A percentile compares a stretch with the other conserved stretches of the same genome.
Conservation (phyloP, 2,329 filamentous ascomycete genomes). For the Aspergillus alliaceus region DNA sequence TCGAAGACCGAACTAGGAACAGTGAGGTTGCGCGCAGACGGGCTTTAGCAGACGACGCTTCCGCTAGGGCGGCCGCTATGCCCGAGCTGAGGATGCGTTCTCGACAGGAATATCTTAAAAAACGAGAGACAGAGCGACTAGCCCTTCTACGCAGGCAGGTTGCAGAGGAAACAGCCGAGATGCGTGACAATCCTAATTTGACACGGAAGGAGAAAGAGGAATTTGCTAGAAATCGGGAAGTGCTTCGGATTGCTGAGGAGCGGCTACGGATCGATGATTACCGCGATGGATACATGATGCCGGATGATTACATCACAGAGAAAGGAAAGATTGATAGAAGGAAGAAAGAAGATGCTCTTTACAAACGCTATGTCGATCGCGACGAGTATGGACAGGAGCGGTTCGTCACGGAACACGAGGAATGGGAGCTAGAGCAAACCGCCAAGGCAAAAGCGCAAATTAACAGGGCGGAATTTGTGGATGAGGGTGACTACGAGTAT, state of each 20-base stretch:
- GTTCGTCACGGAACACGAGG: conserved; percentile 89
- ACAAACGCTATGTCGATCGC: conserved; percentile 83
- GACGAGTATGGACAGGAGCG: conserved; percentile 86
- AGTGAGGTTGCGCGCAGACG: conserved; percentile 61
- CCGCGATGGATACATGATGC: conserved; percentile 86
- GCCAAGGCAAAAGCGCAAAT: conserved; percentile 87
- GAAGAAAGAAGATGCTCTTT: conserved; percentile 85
- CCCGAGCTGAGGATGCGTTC: conserved; percentile 79
- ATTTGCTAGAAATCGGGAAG: conserved; percentile 84
- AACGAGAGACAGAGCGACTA: conserved; percentile 82
- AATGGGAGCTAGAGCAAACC: conserved; percentile 91
- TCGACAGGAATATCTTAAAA: conserved; percentile 89
- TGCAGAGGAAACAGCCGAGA: conserved; percentile 78
- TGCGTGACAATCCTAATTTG: conserved; percentile 72
- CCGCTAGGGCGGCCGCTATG: conserved; percentile 69
- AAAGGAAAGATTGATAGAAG: conserved; percentile 85
- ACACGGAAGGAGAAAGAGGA: conserved; percentile 80
- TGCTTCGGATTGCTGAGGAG: conserved; percentile 79
- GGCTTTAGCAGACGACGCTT: conserved; percentile 65
- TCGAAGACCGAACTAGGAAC: conserved; percentile 60
- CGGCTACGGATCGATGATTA: conserved; percentile 86
- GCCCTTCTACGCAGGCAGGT: conserved; percentile 88
- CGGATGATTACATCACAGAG: conserved; percentile 92
- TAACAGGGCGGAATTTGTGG: conserved; percentile 68
- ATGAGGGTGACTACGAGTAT: conserved; percentile 85